Evolutionary conservation across 1,284 basidiomycete species (phyloP).

Genomic region (Trichosporon coremiiforme): DNA sequence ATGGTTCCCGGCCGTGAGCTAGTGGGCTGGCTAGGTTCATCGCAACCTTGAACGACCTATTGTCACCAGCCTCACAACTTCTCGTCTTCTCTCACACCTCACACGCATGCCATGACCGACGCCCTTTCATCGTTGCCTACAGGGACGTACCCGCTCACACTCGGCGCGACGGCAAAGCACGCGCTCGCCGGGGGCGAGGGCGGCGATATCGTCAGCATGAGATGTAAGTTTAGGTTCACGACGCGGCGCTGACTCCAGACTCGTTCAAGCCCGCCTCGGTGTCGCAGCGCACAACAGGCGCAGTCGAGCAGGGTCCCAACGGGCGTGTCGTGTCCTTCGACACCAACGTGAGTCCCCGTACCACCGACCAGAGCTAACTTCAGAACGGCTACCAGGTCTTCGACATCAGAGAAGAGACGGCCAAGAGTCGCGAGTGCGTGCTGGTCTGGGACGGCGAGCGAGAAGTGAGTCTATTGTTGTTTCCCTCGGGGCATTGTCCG

Average conservation of each 20-base stretch:
- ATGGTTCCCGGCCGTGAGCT: constrained; percentile 5
- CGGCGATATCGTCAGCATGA: constrained; percentile 29
- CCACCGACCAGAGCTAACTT: not conserved
- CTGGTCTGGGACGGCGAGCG: constrained; percentile 43
- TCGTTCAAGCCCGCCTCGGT: constrained; percentile 52
- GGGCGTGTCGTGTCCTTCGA: constrained; percentile 22
- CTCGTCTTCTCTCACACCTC: constrained; percentile 14
- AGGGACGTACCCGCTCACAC: constrained; percentile 29
- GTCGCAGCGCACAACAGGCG: constrained; percentile 34
- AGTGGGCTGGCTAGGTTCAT: constrained; percentile 13
- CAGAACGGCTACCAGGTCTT: constrained; percentile 45
- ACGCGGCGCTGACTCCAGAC: constrained; percentile 34
- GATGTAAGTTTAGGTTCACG: constrained; percentile 28
- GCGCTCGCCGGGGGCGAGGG: constrained; percentile 22
- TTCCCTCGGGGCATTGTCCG: constrained; percentile 19
- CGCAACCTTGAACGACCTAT: constrained; percentile 12
- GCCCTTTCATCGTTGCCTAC: constrained; percentile 31
- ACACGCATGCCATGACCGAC: constrained; percentile 29
- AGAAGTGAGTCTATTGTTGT: constrained; percentile 33
- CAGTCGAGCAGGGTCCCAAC: constrained; percentile 31
- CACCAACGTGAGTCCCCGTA: not conserved
- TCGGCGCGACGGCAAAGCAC: constrained; percentile 24
- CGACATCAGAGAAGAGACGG: constrained; percentile 44
- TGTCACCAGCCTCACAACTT: not conserved
- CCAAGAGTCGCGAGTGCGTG: constrained; percentile 49